Evolutionary conservation across 2,329 filamentous ascomycete species (phyloP).

Genomic region (Fusarium keratoplasticum): DNA sequence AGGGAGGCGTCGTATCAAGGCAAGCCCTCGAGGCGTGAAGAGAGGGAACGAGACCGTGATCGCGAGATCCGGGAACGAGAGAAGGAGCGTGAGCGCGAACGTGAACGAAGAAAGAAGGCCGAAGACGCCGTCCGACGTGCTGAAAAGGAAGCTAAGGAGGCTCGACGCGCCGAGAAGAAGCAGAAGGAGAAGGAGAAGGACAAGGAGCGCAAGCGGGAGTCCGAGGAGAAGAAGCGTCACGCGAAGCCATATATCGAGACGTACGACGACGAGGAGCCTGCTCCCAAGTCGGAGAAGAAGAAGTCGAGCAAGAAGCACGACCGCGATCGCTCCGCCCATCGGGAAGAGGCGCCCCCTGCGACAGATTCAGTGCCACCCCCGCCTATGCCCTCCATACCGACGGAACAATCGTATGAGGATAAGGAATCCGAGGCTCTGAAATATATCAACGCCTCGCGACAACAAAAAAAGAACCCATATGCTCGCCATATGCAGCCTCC

Average conservation of each 20-base stretch:
- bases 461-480: conserved; percentile 41
- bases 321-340: conserved; percentile 49
- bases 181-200: conserved; percentile 50
- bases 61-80: conserved; percentile 36
- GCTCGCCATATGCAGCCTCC: conserved; percentile 45
- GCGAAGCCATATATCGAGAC: conserved; percentile 52
- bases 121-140: conserved; percentile 38
- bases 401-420: conserved; percentile 15
- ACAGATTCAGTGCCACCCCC: conserved; percentile 35
- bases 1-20: conserved; percentile 62
- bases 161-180: conserved; percentile 51
- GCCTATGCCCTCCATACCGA: conserved; percentile 28
- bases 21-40: conserved; percentile 57
- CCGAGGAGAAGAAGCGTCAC: conserved; percentile 52
- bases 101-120: conserved; percentile 16
- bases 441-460: conserved; percentile 49
- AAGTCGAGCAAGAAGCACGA: conserved; percentile 55
- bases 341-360: conserved; percentile 46
- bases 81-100: conserved; percentile 43
- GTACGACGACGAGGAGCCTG: conserved; percentile 46
- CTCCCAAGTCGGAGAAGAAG: conserved; percentile 50
- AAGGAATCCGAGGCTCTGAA: conserved; percentile 35
- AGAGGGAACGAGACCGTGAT: conserved; percentile 46
- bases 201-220: conserved; percentile 53
- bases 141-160: conserved; percentile 46